phyloP scores from a whole-genome alignment of 106 monocot genomes.

The Acanthochlamys bracteata region DNA sequence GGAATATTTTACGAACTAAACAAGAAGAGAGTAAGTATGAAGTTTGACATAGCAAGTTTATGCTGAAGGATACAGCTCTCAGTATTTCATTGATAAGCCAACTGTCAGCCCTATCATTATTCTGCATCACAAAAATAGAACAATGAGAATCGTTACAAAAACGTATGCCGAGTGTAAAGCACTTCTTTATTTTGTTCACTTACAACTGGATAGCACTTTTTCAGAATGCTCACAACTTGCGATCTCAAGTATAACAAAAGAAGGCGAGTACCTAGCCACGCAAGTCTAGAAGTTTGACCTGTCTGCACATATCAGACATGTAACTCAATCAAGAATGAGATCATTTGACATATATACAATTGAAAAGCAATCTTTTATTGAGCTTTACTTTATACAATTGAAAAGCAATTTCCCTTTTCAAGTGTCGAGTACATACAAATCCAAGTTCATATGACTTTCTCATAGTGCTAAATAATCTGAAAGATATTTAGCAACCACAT shows the following conservation, averaged over 20 bases:
- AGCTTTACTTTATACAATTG: too few relatives aligned
- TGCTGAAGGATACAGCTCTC: conserved; percentile 84
- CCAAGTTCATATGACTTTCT: too few relatives aligned
- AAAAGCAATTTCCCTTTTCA: too few relatives aligned
- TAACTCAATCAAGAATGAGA: too few relatives aligned
- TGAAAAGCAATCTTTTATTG: not conserved
- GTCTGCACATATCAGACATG: too few relatives aligned
- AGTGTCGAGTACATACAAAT: too few relatives aligned
- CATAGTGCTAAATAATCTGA: too few relatives aligned
- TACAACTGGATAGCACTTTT: conserved; percentile 73
- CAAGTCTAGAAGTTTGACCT: conserved; percentile 30
- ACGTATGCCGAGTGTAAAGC: too few relatives aligned
- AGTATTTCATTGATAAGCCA: conserved; percentile 61
- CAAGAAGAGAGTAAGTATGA: too few relatives aligned
- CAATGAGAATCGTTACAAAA: not conserved
- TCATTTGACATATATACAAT: not conserved
- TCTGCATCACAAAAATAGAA: conserved; percentile 29
- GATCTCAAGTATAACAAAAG: conserved; percentile 53
- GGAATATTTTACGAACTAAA: too few relatives aligned
- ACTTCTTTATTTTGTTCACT: conserved; percentile 11
- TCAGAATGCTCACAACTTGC: conserved; percentile 40
- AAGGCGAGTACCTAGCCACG: conserved; percentile 51
- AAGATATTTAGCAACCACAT: too few relatives aligned
- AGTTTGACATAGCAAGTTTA: not conserved
- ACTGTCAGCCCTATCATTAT: conserved; percentile 48